These are phyloP conservation scores for Gliomastix tumulicola DNA, from an alignment of 2,329 filamentous ascomycete genomes.

Conservation along the genomic window DNA sequence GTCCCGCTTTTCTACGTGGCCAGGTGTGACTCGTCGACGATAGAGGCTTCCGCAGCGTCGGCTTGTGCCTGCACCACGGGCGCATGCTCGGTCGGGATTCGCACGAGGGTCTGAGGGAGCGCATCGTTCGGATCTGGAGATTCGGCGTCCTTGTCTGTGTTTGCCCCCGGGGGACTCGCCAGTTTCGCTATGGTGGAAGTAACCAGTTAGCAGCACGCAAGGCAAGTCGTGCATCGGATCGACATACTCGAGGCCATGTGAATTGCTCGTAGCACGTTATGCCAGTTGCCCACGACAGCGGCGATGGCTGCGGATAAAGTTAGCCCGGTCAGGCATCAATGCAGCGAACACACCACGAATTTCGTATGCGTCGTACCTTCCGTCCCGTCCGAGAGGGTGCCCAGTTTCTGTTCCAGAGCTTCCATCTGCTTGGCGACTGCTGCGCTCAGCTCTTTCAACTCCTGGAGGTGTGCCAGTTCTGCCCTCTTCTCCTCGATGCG, in stretches of 20 bases:
- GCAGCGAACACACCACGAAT: neutral
- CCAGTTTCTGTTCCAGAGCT: conserved; percentile 68
- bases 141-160: conserved; percentile 26
- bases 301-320: conserved; percentile 63
- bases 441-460: conserved; percentile 72
- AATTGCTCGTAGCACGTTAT: conserved; percentile 77
- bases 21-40: too few species aligned
- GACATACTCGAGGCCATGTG: conserved; percentile 77
- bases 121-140: conserved; percentile 35
- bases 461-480: conserved; percentile 71
- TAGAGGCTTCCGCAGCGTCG: conserved; percentile 39
- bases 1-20: too few species aligned
- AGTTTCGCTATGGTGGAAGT: conserved; percentile 61
- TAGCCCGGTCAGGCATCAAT: conserved; percentile 13
- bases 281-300: conserved; percentile 80
- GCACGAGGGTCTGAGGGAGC: conserved; percentile 74
- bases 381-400: conserved; percentile 72
- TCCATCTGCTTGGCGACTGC: conserved; percentile 79
- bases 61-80: conserved; percentile 55
- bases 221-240: too few species aligned
- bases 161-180: conserved; percentile 46
- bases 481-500: conserved; percentile 82
- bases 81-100: conserved; percentile 76
- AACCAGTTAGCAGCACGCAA: too few species aligned
- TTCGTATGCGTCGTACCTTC: conserved; percentile 48